Base-by-base conservation (phyloP, 768 basidiomycete species). In the Clathrus columnatus region DNA sequence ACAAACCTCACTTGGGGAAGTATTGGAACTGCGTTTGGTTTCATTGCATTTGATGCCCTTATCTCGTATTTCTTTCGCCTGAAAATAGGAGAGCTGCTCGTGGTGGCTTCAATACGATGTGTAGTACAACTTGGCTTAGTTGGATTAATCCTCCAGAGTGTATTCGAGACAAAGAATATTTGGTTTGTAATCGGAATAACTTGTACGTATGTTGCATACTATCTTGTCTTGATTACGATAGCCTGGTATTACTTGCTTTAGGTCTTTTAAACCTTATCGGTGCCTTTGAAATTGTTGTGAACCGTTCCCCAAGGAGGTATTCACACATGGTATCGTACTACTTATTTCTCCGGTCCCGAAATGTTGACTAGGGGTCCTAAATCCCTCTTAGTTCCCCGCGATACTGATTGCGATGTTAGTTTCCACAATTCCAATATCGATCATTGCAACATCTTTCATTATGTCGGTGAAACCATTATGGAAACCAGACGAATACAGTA, bases 381-480 rank as follows among this genome's bases (percentile, higher is more conserved):
- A 26, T 32, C 7, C 48, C 14, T 14, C n/a, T 36, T 36, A 85
- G 87, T 88, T 90, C 64, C 73, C 78, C 1, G 73, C 79, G 0
- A 79, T 90, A 5, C 69, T 91, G 4, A 51, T 79, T 10, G 81
- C 79, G 0, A 84, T 92, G 81, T 60, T 88, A 8, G 75, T 74
- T n/a, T 85, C 86, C 0, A 89, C 87, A 0, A 79, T 90, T 28
- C 87, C 89, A 0, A 81, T 90, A 21, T 85, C 90, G 1, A 78
- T 92, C 55, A 69, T 91, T 10, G 91, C 90, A 0, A 75, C 80
- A 1, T 75, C 78, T 5, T 91, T 79, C 60, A 85, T 89, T 1
- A 91, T 93, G 85, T 73, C 76, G 0, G 73, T 84, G 11, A 65
- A 78, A 0, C 88, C 88, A 1, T 90, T 93, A 67, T 93, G 92